A percentile compares a stretch with the other conserved stretches of the same genome.
phyloP scores from a whole-genome alignment of 2,329 filamentous ascomycete genomes.

The Alternaria postmessia region DNA sequence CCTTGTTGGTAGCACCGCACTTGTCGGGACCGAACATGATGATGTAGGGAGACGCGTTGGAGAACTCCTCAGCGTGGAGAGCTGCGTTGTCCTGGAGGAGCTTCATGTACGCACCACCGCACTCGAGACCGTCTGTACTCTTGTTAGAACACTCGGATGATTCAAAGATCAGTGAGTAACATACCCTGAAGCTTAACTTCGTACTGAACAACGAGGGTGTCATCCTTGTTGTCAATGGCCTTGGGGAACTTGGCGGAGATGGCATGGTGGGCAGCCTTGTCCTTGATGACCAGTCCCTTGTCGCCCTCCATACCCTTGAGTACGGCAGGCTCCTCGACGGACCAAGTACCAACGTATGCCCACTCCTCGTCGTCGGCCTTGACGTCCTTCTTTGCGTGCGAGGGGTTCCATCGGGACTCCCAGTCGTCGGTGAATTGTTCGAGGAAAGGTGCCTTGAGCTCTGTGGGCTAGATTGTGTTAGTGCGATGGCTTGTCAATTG shows the following conservation, averaged over 20 bases:
- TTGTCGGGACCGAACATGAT: constrained; percentile 99
- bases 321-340: constrained; percentile 90
- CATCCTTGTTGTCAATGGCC: constrained; percentile 95
- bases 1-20: constrained; percentile 99
- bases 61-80: constrained; percentile 97
- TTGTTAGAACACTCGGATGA: constrained; percentile 40
- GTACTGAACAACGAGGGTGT: constrained; percentile 97
- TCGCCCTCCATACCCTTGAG: constrained; percentile 94
- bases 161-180: constrained; percentile 48
- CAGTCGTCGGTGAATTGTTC: constrained; percentile 99
- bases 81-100: constrained; percentile 97
- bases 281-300: constrained; percentile 98
- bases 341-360: constrained; percentile 97
- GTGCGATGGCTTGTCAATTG: neutral
- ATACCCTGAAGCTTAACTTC: constrained; percentile 98
- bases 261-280: constrained; percentile 96
- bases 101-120: constrained; percentile 99
- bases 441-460: constrained; percentile 89
- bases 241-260: constrained; percentile 99
- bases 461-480: constrained; percentile 73
- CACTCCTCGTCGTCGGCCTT: constrained; percentile 83
- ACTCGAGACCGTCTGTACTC: constrained; percentile 83
- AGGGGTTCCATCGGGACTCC: constrained; percentile 92
- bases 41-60: constrained; percentile 95
- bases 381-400: constrained; percentile 94